Evolutionary conservation across 495 filamentous ascomycete species (phyloP), one percentile per base, ranked within the genome.

Genomic region (Glonium stellatum): DNA sequence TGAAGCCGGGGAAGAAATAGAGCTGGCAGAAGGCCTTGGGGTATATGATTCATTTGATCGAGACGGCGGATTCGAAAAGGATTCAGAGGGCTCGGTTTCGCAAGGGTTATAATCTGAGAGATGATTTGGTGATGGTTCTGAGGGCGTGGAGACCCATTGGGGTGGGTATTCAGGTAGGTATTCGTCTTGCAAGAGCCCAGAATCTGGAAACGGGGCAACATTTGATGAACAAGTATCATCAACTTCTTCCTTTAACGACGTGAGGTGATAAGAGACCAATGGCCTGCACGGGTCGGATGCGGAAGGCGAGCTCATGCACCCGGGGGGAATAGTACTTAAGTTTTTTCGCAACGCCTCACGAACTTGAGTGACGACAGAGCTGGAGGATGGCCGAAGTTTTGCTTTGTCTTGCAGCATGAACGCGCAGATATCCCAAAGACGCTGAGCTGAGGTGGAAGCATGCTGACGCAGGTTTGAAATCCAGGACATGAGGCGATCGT

Each of bases 351-450:
- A 47, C 5, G 34, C 31, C 44, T 59, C 48, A 23, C 61, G 49
- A 37, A 63, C 39, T 1, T 55, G 10, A 36, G 44, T 22, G 15
- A 59, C 39, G 4, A 63, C 56, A 1, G 53, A 18, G 41, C 18
- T 51, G 3, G 61, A 19, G 13, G 61, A 63, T 19, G 61, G 61
- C 31, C 61, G 55, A 27, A 54, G 55, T 13, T 50, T 42, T 12
- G 21, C 47, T 0, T 9, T 41, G 31, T 63, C 58, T 31, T 63
- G 49, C 8, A 63, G 22, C 61, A 59, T 63, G n/a, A 27, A 11
- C 21, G 39, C 51, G 41, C 61, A 63, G 11, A 59, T 50, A 18
- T 55, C 42, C 55, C 61, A 63, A 18, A 63, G 61, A 22, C 25
- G 27, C 19, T 44, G 50, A n/a, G 55, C 44, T 4, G 55, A 27